Conservation (phyloP, 2,329 filamentous ascomycete genomes). For the Colletotrichum coccodes region DNA sequence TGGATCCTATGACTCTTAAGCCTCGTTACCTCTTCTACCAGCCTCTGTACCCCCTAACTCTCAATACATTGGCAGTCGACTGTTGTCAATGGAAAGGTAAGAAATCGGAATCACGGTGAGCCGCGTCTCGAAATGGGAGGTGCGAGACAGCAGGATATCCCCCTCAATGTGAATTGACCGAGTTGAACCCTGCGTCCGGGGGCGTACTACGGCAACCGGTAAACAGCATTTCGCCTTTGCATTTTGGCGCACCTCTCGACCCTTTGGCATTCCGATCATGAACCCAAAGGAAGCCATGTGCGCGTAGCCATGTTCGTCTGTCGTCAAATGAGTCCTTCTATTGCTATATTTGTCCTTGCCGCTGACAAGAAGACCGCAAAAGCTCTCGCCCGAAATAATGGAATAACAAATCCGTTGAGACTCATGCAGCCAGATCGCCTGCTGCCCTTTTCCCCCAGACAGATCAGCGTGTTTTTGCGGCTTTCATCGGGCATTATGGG, state of each 20-base stretch:
- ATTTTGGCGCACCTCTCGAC: background rate
- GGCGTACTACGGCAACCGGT: background rate
- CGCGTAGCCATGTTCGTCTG: background rate
- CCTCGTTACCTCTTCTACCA: background rate
- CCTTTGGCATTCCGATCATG: background rate
- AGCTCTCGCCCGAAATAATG: background rate
- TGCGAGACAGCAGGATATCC: background rate
- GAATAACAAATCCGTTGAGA: background rate
- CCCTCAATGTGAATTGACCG: background rate
- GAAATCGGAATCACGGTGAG: background rate
- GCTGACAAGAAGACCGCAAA: background rate
- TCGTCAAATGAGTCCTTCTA: background rate
- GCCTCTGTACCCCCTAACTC: too few species aligned
- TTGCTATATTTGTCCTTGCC: background rate
- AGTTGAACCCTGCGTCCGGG: background rate
- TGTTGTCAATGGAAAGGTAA: background rate
- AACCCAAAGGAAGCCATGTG: background rate
- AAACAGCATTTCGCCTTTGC: background rate
- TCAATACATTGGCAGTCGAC: background rate
- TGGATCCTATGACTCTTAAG: background rate
- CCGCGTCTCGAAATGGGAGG: background rate
- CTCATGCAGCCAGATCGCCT: background rate
- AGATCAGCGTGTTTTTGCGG: background rate
- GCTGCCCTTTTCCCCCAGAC: too few species aligned
- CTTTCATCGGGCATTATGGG: background rate